phyloP scores from a whole-genome alignment of 768 basidiomycete species.

The Antrodiella citrinella region DNA sequence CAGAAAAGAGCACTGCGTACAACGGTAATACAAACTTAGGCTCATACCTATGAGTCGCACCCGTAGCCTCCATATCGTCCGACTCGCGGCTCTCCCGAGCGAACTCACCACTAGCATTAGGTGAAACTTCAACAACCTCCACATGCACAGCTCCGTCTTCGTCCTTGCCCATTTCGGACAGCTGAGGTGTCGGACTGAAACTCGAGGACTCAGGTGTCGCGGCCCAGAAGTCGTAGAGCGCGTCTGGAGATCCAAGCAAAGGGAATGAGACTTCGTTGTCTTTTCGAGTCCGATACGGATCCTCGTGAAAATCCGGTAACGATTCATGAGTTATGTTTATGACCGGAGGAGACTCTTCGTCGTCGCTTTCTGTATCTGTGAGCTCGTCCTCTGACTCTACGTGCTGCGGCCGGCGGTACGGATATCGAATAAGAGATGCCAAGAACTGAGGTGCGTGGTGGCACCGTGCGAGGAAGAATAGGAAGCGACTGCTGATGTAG shows the following conservation, averaged over 20 bases:
- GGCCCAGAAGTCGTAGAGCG: neutral
- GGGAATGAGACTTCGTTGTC: neutral
- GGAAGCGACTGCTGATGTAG: slow-evolving; percentile 38
- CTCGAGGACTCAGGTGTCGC: neutral
- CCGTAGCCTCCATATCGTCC: neutral
- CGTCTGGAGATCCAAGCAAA: neutral
- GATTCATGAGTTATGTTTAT: neutral
- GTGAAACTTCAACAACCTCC: neutral
- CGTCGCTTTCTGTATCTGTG: slow-evolving; percentile 2
- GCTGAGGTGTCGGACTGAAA: neutral
- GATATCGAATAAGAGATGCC: slow-evolving; percentile 15
- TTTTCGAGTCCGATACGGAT: neutral
- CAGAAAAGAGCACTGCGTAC: slow-evolving; percentile 7
- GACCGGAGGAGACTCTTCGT: slow-evolving; percentile 1
- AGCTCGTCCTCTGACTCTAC: neutral
- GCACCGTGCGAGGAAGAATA: slow-evolving; percentile 47
- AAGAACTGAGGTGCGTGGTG: slow-evolving; percentile 27
- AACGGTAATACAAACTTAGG: slow-evolving; percentile 9
- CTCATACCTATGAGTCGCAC: neutral
- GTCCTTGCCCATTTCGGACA: neutral
- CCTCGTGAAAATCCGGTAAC: neutral
- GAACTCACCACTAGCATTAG: neutral
- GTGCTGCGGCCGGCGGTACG: neutral
- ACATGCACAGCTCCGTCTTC: neutral
- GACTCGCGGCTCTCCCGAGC: neutral